Evolutionary conservation across 352 stramenopile genomes (phyloP).

Genomic region (Pythium catenulatum): DNA sequence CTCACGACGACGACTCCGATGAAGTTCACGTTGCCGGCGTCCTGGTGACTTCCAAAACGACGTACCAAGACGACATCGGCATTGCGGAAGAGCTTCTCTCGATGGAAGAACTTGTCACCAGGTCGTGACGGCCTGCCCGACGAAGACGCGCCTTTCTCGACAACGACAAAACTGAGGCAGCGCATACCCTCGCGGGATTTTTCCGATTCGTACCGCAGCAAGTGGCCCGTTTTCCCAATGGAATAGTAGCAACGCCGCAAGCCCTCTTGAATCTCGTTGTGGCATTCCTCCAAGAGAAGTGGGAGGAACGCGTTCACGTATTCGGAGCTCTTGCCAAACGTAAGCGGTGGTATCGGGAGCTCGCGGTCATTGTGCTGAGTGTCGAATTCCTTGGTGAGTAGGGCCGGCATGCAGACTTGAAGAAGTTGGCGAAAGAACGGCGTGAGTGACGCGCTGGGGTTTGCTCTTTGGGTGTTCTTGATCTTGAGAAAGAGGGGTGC

Average conservation of each 20-base stretch:
- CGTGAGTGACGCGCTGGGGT: conserved; percentile 81
- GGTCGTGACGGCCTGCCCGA: conserved; percentile 58
- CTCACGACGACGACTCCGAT: conserved; percentile 87
- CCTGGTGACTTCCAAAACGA: conserved; percentile 61
- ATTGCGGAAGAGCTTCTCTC: conserved; percentile 86
- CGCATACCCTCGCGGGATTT: conserved; percentile 91
- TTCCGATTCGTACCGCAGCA: conserved; percentile 89
- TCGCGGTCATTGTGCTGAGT: conserved; percentile 75
- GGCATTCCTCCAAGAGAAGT: conserved; percentile 89
- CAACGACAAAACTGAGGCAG: conserved; percentile 84
- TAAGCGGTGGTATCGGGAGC: conserved; percentile 73
- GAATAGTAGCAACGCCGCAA: conserved; percentile 71
- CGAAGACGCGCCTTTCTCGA: conserved; percentile 69
- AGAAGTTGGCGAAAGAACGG: conserved; percentile 92
- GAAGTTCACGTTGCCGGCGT: conserved; percentile 75
- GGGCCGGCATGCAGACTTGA: conserved; percentile 85
- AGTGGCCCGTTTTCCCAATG: conserved; percentile 68
- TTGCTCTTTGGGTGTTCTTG: conserved; percentile 87
- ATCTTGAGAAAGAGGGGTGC: conserved; percentile 89
- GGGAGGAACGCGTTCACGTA: conserved; percentile 90
- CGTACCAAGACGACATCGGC: conserved; percentile 86
- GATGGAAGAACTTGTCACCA: conserved; percentile 29
- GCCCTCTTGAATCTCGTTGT: conserved; percentile 87
- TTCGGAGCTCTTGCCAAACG: conserved; percentile 82
- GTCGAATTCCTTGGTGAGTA: conserved; percentile 83